Conservation (phyloP, 176 grass and related monocot genomes). For the Raddia distichophylla region DNA sequence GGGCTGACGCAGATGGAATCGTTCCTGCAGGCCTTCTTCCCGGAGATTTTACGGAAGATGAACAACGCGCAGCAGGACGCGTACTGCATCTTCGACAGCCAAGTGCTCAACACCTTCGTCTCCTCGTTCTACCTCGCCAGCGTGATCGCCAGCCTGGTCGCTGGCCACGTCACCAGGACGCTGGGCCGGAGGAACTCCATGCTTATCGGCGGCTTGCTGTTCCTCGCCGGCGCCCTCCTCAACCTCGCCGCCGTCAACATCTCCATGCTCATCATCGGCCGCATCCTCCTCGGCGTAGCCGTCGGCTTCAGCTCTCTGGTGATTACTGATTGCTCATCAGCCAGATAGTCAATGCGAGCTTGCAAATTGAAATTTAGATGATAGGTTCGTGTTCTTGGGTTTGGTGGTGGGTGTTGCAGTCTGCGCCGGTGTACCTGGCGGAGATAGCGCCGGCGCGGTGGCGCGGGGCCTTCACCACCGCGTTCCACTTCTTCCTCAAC, state of each 20-base stretch:
- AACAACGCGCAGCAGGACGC: slow-evolving; percentile 44
- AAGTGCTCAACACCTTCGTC: slow-evolving; percentile 61
- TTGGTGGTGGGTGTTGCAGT: slow-evolving; percentile 14
- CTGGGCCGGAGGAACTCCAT: slow-evolving; percentile 57
- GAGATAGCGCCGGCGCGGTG: slow-evolving; percentile 73
- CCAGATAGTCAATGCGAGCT: neutral
- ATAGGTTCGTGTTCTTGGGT: neutral
- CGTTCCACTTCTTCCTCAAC: slow-evolving; percentile 75
- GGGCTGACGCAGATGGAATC: slow-evolving; percentile 74
- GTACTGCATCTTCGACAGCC: slow-evolving; percentile 71
- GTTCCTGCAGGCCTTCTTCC: slow-evolving; percentile 75
- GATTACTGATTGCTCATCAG: neutral
- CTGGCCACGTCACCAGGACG: slow-evolving; percentile 58
- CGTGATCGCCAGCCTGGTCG: slow-evolving; percentile 52
- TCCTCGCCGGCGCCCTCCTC: slow-evolving; percentile 55
- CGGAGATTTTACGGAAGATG: slow-evolving; percentile 59
- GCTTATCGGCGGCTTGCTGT: slow-evolving; percentile 61
- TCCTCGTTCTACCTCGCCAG: slow-evolving; percentile 77
- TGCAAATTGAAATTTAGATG: neutral
- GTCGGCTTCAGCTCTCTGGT: slow-evolving; percentile 64
- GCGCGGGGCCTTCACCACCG: slow-evolving; percentile 75
- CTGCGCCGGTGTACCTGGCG: slow-evolving; percentile 72
- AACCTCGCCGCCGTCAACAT: slow-evolving; percentile 68
- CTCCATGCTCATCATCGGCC: slow-evolving; percentile 76
- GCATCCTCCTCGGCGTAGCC: slow-evolving; percentile 72